A percentile compares a stretch with the other conserved stretches of the same genome.
These are phyloP conservation scores for Solanum pennellii DNA, from an alignment of 257 asterid genomes.

Conservation along the genomic window DNA sequence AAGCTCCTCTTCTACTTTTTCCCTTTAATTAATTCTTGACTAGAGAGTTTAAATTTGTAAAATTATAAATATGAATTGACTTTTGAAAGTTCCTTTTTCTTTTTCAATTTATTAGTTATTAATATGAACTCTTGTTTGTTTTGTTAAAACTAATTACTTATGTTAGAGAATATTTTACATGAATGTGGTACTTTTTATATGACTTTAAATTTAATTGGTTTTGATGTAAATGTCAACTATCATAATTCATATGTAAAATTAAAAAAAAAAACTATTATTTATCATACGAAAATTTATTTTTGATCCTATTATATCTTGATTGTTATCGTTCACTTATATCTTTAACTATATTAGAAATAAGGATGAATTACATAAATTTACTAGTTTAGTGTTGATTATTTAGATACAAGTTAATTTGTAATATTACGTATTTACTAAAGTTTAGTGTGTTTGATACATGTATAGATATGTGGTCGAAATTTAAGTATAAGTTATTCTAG, in stretches of 20 bases:
- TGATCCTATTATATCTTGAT: neutral
- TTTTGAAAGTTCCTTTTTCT: neutral
- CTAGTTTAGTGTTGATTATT: too few relatives aligned
- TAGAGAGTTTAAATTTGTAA: neutral
- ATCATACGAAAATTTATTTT: fast-evolving
- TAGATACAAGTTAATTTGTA: too few relatives aligned
- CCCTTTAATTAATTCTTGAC: neutral
- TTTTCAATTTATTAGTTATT: neutral
- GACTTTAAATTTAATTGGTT: neutral
- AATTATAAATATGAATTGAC: neutral
- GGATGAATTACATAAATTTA: too few relatives aligned
- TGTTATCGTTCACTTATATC: neutral
- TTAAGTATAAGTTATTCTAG: too few relatives aligned
- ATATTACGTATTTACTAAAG: too few relatives aligned
- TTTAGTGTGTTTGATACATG: too few relatives aligned
- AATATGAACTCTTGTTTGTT: neutral
- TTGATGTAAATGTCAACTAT: neutral
- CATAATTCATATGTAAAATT: neutral
- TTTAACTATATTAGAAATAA: too few relatives aligned
- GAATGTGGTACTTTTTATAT: neutral
- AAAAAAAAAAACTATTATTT: neutral
- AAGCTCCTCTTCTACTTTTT: neutral
- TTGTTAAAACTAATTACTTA: neutral
- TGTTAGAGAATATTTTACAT: neutral
- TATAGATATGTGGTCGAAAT: too few relatives aligned